Percentiles rank a stretch among this genome's conserved stretches.
phyloP scores from a whole-genome alignment of 768 basidiomycete genomes.

The Lepiota venenata region DNA sequence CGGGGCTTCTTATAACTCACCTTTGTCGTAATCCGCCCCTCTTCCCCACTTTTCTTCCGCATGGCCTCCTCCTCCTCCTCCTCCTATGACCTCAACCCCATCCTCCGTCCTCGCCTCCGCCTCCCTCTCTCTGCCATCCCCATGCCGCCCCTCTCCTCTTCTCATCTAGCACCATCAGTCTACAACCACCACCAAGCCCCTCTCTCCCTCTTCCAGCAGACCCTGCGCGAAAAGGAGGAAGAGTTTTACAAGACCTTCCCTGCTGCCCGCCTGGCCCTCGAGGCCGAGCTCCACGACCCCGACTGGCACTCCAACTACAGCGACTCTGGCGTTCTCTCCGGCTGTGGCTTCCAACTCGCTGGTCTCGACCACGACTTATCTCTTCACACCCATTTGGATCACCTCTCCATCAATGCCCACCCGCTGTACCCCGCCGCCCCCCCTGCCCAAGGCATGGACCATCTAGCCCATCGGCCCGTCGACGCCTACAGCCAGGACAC shows the following conservation, averaged over 20 bases:
- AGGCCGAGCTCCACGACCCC: neutral
- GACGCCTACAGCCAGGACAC: neutral
- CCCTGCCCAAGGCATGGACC: neutral
- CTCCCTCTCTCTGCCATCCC: neutral
- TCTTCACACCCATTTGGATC: neutral
- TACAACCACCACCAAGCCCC: neutral
- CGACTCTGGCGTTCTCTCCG: neutral
- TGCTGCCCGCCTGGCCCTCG: conserved; percentile 11
- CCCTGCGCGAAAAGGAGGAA: conserved; percentile 34
- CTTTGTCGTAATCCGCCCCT: neutral
- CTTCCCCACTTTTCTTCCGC: neutral
- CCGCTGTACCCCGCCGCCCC: neutral
- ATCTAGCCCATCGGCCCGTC: neutral
- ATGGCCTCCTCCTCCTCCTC: too few relatives aligned
- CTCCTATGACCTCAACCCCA: conserved; percentile 1
- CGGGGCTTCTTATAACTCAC: neutral
- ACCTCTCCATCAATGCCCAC: neutral
- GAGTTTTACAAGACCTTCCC: conserved; percentile 29
- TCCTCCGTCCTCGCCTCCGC: neutral
- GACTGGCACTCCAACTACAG: neutral
- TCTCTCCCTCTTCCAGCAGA: conserved; percentile 25
- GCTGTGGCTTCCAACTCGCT: conserved; percentile 1
- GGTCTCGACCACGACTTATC: neutral
- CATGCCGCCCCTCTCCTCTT: neutral
- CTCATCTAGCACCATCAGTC: too few relatives aligned